Percentiles rank a stretch among this genome's conserved stretches.
These are phyloP conservation scores for Yamadazyma diospyri DNA, from an alignment of 1,139 yeast species.

Conservation along the genomic window DNA sequence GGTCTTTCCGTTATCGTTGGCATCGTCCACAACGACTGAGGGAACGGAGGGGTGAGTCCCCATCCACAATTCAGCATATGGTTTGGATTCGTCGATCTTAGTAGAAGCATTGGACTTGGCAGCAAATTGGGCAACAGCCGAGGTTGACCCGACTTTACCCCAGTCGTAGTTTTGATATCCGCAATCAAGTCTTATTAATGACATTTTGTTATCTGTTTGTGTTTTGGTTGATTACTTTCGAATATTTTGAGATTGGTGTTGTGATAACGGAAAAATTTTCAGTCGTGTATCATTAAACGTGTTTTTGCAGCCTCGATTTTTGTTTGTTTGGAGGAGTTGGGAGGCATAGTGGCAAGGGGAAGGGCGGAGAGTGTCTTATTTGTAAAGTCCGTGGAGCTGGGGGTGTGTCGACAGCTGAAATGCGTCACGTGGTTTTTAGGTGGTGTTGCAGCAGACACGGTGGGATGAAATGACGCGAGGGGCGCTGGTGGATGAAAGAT, in stretches of 20 bases:
- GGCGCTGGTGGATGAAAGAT: no score
- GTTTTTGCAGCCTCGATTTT: no score
- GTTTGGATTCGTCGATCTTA: slow-evolving; percentile 64
- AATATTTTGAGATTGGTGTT: slow-evolving; percentile 1
- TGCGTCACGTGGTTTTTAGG: background rate
- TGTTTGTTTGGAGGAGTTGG: no score
- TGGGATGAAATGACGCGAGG: no score
- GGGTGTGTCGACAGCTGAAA: no score
- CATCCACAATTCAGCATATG: slow-evolving; percentile 97
- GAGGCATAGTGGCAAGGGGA: no score
- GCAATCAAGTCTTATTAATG: slow-evolving; percentile 44
- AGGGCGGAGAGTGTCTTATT: no score
- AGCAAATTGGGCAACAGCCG: slow-evolving; percentile 89
- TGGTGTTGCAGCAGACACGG: background rate
- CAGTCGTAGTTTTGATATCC: slow-evolving; percentile 75
- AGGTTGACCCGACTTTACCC: slow-evolving; percentile 82
- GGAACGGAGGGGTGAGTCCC: slow-evolving; percentile 96
- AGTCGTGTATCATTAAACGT: slow-evolving; percentile 1
- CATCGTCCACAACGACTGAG: slow-evolving; percentile 54
- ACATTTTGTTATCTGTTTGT: slow-evolving; percentile 9
- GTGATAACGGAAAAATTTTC: slow-evolving; percentile 1
- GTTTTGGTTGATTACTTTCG: no score
- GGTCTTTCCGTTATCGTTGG: slow-evolving; percentile 38
- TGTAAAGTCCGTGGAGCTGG: no score
- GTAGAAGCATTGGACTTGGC: slow-evolving; percentile 59